A percentile compares a stretch with the other conserved stretches of the same genome.
phyloP scores from a whole-genome alignment of 192 early-diverging fungal genomes.

The Entomortierella chlamydospora region DNA sequence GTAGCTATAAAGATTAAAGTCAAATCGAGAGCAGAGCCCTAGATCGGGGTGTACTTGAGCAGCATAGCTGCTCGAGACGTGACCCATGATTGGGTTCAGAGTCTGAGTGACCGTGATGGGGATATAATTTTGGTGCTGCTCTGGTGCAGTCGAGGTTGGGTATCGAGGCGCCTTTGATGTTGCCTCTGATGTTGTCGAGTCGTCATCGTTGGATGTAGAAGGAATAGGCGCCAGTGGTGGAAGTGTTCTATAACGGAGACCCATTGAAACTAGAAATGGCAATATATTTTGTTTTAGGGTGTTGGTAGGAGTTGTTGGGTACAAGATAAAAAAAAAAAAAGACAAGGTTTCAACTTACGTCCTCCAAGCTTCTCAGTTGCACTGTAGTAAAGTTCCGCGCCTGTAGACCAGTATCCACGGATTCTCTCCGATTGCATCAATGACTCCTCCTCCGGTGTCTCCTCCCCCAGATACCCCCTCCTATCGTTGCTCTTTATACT shows the following conservation, averaged over 20 bases:
- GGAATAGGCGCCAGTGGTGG: constrained; percentile 42
- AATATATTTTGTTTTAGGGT: too few relatives aligned
- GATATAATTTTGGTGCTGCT: constrained; percentile 51
- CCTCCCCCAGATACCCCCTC: constrained; percentile 28
- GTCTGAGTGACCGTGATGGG: constrained; percentile 76
- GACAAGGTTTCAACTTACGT: constrained; percentile 63
- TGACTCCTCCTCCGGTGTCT: constrained; percentile 21
- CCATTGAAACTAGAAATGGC: constrained; percentile 67
- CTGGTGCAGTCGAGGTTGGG: constrained; percentile 47
- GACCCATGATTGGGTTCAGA: constrained; percentile 94
- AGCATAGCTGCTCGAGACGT: constrained; percentile 86
- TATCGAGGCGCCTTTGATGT: constrained; percentile 30
- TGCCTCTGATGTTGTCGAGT: constrained; percentile 5
- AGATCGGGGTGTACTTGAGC: constrained; percentile 78
- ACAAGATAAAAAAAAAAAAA: too few relatives aligned
- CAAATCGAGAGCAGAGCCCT: constrained; percentile 84
- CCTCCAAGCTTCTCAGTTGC: constrained; percentile 90
- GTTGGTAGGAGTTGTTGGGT: too few relatives aligned
- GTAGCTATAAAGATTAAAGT: constrained; percentile 92
- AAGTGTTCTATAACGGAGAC: constrained; percentile 75
- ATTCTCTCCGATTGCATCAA: constrained; percentile 23
- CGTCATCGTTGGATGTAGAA: constrained; percentile 26
- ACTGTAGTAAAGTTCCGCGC: constrained; percentile 81
- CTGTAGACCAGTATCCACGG: constrained; percentile 70
- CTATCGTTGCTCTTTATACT: neutral